These are phyloP conservation scores for Penicillium coffeae DNA, from an alignment of 495 filamentous ascomycete genomes.

Conservation along the genomic window DNA sequence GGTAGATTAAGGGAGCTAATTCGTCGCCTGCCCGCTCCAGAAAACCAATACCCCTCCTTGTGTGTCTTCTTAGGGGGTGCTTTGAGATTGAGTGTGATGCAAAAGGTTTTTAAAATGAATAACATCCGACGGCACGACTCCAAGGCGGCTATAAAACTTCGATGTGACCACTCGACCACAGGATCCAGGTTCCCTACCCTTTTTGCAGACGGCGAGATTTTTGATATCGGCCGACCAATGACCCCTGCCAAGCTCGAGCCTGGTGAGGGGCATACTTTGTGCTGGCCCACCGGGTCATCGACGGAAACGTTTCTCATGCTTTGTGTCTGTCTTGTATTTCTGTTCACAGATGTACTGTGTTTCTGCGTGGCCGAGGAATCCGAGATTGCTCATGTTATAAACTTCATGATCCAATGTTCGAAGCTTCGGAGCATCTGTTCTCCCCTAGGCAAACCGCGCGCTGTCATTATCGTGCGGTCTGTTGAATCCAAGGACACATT, in stretches of 20 bases:
- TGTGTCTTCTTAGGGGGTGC: slow-evolving; percentile 18
- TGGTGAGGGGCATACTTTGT: slow-evolving; percentile 5
- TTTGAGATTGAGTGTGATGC: slow-evolving; percentile 12
- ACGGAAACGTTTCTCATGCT: slow-evolving; percentile 5
- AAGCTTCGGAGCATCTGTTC: slow-evolving; percentile 6
- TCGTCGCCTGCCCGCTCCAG: slow-evolving; percentile 8
- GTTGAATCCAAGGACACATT: neutral
- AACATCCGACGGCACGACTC: slow-evolving; percentile 18
- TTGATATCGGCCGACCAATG: neutral
- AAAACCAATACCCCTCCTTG: slow-evolving; percentile 13
- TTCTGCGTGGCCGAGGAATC: slow-evolving; percentile 17
- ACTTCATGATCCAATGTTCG: slow-evolving; percentile 11
- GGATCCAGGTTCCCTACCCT: slow-evolving; percentile 8
- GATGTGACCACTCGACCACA: slow-evolving; percentile 12
- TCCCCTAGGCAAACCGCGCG: neutral
- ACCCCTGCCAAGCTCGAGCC: neutral
- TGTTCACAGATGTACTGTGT: slow-evolving; percentile 23
- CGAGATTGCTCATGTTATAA: neutral
- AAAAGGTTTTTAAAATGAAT: slow-evolving; percentile 18
- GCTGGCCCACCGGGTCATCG: slow-evolving; percentile 7
- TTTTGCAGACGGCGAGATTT: slow-evolving; percentile 15
- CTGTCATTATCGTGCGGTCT: neutral
- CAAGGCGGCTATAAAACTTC: slow-evolving; percentile 9
- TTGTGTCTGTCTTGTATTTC: slow-evolving; percentile 17
- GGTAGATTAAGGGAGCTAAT: slow-evolving; percentile 10